These are phyloP conservation scores for Azolla pinnata DNA, from an alignment of 75 land plant genomes.

Conservation along the genomic window DNA sequence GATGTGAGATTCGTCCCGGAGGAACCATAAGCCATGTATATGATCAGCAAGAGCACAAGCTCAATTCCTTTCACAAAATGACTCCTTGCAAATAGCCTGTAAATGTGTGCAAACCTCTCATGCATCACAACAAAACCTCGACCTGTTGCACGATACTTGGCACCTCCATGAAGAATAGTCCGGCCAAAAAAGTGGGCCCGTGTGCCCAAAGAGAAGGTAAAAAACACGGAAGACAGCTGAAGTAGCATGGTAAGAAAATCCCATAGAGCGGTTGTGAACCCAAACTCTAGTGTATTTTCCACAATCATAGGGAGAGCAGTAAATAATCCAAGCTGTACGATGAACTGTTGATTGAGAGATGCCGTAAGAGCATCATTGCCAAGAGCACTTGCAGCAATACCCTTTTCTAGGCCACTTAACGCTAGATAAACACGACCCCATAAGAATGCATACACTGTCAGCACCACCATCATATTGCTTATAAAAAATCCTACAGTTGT, in stretches of 20 bases:
- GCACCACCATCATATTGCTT: constrained; percentile 75
- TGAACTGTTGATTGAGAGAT: constrained; percentile 77
- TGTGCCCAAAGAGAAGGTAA: constrained; percentile 89
- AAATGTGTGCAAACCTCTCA: constrained; percentile 78
- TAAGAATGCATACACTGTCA: constrained; percentile 83
- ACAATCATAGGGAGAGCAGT: constrained; percentile 94
- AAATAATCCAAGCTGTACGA: constrained; percentile 85
- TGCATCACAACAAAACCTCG: constrained; percentile 96
- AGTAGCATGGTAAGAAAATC: constrained; percentile 84
- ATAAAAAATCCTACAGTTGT: constrained; percentile 87
- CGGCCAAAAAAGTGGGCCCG: constrained; percentile 79
- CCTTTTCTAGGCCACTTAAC: constrained; percentile 67
- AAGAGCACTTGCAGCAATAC: constrained; percentile 20
- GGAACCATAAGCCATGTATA: constrained; percentile 59
- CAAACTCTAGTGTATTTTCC: constrained; percentile 74
- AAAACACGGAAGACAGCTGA: constrained; percentile 91
- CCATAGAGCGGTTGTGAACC: constrained; percentile 68
- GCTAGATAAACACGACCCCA: constrained; percentile 86
- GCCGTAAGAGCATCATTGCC: constrained; percentile 62
- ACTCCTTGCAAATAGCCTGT: constrained; percentile 80
- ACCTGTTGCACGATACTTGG: constrained; percentile 90
- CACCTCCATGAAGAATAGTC: constrained; percentile 93
- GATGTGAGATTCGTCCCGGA: constrained; percentile 31
- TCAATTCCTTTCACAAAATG: constrained; percentile 93
- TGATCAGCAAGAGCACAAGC: constrained; percentile 58